phyloP scores from a whole-genome alignment of 768 basidiomycete genomes.

The Psilocybe cyanescens region DNA sequence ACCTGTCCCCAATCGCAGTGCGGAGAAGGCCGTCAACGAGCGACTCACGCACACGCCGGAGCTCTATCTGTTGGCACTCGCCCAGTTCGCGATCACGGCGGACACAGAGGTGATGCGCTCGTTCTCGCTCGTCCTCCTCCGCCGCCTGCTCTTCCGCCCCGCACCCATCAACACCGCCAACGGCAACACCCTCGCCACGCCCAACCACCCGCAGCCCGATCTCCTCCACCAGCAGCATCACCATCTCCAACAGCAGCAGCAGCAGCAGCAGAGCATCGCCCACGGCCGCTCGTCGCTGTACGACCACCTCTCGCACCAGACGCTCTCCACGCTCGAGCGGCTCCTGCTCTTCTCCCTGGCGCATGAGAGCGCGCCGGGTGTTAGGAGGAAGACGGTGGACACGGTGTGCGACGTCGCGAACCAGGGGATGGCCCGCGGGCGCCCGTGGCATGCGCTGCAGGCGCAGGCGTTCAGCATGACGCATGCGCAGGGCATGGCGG shows the following conservation, averaged over 20 bases:
- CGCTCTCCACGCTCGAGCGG: slow-evolving; percentile 70
- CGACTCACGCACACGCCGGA: slow-evolving; percentile 78
- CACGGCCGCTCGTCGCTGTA: slow-evolving; percentile 64
- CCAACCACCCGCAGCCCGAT: not conserved
- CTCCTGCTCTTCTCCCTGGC: slow-evolving; percentile 71
- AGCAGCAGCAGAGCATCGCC: slow-evolving; percentile 7
- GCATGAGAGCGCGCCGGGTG: slow-evolving; percentile 59
- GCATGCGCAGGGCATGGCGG: slow-evolving; percentile 30
- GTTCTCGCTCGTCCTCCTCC: slow-evolving; percentile 80
- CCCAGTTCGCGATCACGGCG: slow-evolving; percentile 77
- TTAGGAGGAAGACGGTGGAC: slow-evolving; percentile 74
- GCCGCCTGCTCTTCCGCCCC: slow-evolving; percentile 76
- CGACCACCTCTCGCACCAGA: slow-evolving; percentile 72
- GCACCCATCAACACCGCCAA: slow-evolving; percentile 35
- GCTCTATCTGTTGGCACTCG: slow-evolving; percentile 76
- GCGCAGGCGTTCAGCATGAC: slow-evolving; percentile 73
- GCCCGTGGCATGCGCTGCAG: slow-evolving; percentile 85
- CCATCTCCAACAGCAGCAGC: slow-evolving; percentile 17
- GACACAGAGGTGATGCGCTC: slow-evolving; percentile 88
- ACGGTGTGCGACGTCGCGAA: slow-evolving; percentile 79
- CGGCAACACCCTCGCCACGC: slow-evolving; percentile 11
- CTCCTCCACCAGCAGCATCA: not conserved
- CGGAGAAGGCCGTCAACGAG: slow-evolving; percentile 83
- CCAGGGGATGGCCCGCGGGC: slow-evolving; percentile 71
- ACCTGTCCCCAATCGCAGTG: slow-evolving; percentile 39